Base-by-base conservation (phyloP, 23 red algal genomes). In the Gracilaria gracilis region DNA sequence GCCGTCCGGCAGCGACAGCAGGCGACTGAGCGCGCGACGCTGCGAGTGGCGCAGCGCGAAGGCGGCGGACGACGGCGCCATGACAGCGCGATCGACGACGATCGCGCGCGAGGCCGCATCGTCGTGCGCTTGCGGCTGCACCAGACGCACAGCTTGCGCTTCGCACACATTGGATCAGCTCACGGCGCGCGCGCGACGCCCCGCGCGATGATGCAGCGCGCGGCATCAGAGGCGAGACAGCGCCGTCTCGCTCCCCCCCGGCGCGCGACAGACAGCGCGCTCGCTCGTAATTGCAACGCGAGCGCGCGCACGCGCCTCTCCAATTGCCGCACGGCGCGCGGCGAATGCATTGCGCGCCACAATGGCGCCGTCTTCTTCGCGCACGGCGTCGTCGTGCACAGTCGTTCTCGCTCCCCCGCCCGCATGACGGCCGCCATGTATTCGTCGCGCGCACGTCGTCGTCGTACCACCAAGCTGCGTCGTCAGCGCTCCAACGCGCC, bases 1-100 rank as follows among this genome's bases (percentile, higher is more conserved):
- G 24, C 31, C 24, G 12, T 27, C 38, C 14, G 72, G 72, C 20
- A 31, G 23, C 46, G 72, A 77, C 1, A 77, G 72, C 72, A 77
- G 9, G 40, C 46, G 72, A 23, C 46, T 77, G 4, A 77, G 72
- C 72, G 39, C 72, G 38, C 9, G 42, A 11, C 72, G 38, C 46
- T 77, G 72, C 46, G 72, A 25, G 40, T n/a, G 38, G 21, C 72
- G 72, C 40, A 77, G 46, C 39, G 72, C 72, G 72, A 77, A 77
- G 46, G 42, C 38, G 46, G 72, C 25, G 16, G n/a, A 21, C 72
- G 38, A 49, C 72, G 72, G 40, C 72, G 72, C 46, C 72, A 77
- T 77, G 72, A 42, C 72, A 42, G 42, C 40, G 32, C 33, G 64
- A 59, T 12, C n/a, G n/a, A n/a, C n/a, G 19, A 59, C 9, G n/a